Conservation (phyloP, 73 alveolate species). For the Stentor roeselii region DNA sequence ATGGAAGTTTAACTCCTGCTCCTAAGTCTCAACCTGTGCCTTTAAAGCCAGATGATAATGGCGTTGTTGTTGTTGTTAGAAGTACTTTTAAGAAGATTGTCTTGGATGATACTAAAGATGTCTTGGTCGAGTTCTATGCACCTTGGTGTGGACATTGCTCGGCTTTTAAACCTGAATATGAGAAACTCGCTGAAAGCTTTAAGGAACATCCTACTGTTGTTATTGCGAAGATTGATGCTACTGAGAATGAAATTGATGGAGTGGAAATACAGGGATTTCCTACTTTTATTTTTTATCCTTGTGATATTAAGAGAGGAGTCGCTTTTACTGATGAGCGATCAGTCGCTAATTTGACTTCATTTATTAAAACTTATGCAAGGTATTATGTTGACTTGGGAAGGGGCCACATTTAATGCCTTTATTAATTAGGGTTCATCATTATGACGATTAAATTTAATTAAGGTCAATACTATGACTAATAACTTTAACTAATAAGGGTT, state of each 20-base stretch:
- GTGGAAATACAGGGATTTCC: conserved; percentile 85
- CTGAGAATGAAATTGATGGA: conserved; percentile 85
- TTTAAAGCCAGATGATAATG: conserved; percentile 61
- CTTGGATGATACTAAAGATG: conserved; percentile 76
- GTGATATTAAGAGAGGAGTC: conserved; percentile 7
- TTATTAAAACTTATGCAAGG: no score
- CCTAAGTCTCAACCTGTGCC: conserved; percentile 89
- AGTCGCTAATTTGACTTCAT: no score
- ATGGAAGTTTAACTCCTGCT: conserved; percentile 63
- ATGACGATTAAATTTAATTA: no score
- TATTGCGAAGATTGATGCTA: conserved; percentile 89
- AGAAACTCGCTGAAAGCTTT: conserved; percentile 78
- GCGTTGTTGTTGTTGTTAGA: conserved; percentile 90
- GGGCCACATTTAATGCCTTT: no score
- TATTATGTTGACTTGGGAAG: no score
- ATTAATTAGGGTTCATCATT: no score
- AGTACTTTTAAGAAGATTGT: conserved; percentile 84
- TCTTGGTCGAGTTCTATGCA: conserved; percentile 52
- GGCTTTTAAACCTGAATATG: conserved; percentile 87
- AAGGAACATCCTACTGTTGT: conserved; percentile 55
- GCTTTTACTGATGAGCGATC: conserved; percentile 9
- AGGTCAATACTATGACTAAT: no score
- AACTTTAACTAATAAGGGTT: no score
- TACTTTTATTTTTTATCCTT: conserved; percentile 66
- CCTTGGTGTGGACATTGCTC: conserved; percentile 76